Percentiles rank a stretch among this genome's conserved stretches.
phyloP scores from a whole-genome alignment of 176 grass and related monocot genomes.

The Hordeum marinum region DNA sequence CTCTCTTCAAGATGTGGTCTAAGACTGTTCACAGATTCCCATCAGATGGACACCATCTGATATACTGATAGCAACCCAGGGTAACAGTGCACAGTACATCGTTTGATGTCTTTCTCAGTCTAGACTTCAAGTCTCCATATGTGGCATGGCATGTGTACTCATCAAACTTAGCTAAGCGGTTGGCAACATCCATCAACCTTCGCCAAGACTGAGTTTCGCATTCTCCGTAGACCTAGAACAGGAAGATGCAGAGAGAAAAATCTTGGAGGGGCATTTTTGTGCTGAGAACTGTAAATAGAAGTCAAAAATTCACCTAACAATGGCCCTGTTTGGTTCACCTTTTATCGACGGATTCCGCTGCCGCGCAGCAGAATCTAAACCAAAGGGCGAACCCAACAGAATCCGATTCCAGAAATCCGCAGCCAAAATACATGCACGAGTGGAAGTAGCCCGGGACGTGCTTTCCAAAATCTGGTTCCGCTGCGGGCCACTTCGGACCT shows the following conservation, averaged over 20 bases:
- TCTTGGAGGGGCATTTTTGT: background rate
- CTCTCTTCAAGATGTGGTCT: background rate
- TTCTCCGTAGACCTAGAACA: background rate
- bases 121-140: background rate
- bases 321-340: no score
- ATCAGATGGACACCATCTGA: background rate
- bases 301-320: background rate
- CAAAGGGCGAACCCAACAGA: no score
- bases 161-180: slow-evolving; percentile 3
- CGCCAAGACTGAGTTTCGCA: background rate
- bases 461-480: no score
- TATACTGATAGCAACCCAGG: slow-evolving; percentile 1
- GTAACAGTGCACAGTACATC: background rate
- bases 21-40: background rate
- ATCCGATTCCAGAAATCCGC: no score
- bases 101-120: slow-evolving; percentile 26
- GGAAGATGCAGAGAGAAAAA: background rate
- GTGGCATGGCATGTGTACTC: background rate
- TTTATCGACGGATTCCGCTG: no score
- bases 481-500: no score
- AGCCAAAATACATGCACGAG: no score
- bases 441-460: no score
- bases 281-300: background rate
- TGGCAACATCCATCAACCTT: background rate
- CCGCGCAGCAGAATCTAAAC: no score